Conservation (phyloP, 2,329 filamentous ascomycete species). For the Herpotrichia juniperi region DNA sequence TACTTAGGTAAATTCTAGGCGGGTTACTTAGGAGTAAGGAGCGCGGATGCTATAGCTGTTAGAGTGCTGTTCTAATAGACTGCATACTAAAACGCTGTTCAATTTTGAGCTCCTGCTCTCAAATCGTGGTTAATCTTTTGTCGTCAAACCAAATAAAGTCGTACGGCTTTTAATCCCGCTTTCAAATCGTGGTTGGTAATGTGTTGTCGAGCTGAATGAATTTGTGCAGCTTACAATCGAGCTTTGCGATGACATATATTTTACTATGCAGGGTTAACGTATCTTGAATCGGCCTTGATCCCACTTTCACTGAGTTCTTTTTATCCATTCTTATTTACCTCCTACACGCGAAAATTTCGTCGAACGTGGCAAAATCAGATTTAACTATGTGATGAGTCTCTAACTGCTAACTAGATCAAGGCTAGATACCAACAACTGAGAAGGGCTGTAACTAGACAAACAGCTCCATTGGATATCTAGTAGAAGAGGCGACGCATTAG, state of each 20-base stretch:
- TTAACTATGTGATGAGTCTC: constrained; percentile 44
- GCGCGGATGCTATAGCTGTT: too few relatives aligned
- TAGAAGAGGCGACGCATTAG: constrained; percentile 51
- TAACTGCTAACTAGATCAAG: constrained; percentile 48
- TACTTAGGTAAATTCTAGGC: too few relatives aligned
- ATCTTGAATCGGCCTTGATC: constrained; percentile 35
- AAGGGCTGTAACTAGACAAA: constrained; percentile 36
- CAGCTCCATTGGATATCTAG: constrained; percentile 33
- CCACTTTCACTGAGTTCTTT: constrained; percentile 37
- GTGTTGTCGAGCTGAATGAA: constrained; percentile 9
- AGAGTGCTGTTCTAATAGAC: too few relatives aligned
- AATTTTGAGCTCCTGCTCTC: too few relatives aligned
- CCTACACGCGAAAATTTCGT: constrained; percentile 37
- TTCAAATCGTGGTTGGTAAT: constrained; percentile 9
- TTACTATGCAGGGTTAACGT: constrained; percentile 26
- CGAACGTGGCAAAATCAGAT: constrained; percentile 37
- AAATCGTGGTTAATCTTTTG: too few relatives aligned
- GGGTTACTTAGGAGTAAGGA: too few relatives aligned
- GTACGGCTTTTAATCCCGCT: too few relatives aligned
- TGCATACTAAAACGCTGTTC: too few relatives aligned
- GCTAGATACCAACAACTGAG: constrained; percentile 47
- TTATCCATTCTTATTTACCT: constrained; percentile 43
- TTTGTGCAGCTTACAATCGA: constrained; percentile 15
- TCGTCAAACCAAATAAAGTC: too few relatives aligned
- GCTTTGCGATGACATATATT: constrained; percentile 13